Evolutionary conservation across 148 eudicot genomes (phyloP).

Genomic region (Bassia scoparia): DNA sequence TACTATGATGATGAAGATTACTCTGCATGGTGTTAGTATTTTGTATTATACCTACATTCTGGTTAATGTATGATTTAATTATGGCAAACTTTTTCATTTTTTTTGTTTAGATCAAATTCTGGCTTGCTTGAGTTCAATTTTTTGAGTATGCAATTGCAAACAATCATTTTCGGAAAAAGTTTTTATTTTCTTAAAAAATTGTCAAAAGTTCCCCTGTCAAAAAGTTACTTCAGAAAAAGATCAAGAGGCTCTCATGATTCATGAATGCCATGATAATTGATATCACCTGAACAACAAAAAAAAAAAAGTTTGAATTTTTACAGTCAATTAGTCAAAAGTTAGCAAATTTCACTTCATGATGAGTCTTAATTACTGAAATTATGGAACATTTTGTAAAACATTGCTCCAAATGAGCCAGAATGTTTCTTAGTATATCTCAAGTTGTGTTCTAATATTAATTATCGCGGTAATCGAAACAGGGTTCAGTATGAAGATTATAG

Average conservation of each 20-base stretch:
- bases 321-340: not conserved
- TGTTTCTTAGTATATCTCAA: not conserved
- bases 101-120: not conserved
- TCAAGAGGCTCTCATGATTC: not conserved
- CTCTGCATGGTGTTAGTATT: not conserved
- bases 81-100: not conserved
- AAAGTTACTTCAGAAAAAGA: not conserved
- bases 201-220: not conserved
- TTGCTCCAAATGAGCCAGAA: not conserved
- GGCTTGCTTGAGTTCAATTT: not conserved
- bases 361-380: not conserved
- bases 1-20: not conserved
- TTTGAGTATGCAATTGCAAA: not conserved
- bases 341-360: not conserved
- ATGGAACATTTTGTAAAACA: not conserved
- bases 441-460: slow-evolving; percentile 2
- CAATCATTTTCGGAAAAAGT: not conserved
- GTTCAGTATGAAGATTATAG: not conserved
- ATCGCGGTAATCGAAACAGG: not conserved
- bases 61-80: not conserved
- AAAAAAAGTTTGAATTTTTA: not conserved
- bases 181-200: not conserved
- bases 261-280: no score
- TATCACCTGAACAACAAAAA: not conserved
- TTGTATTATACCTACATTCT: not conserved